These are phyloP conservation scores for Monosiga brevicollis DNA, from an alignment of 78 protist genomes.

Conservation along the genomic window DNA sequence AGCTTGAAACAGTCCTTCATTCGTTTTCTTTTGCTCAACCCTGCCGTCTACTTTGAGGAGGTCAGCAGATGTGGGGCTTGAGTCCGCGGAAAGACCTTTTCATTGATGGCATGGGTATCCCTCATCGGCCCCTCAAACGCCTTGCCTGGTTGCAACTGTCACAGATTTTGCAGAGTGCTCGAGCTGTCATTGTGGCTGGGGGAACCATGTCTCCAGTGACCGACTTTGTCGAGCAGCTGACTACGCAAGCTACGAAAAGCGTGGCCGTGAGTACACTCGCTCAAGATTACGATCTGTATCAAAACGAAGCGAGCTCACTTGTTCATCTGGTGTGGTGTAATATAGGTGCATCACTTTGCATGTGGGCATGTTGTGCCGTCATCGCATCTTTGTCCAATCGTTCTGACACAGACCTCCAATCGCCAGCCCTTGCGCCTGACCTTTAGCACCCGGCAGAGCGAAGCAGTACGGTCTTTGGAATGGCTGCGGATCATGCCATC, in stretches of 20 bases:
- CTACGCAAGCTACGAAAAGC: background rate
- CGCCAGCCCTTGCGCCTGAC: constrained; percentile 32
- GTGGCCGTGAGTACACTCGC: too few relatives aligned
- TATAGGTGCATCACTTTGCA: too few relatives aligned
- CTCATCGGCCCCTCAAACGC: too few relatives aligned
- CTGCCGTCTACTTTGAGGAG: constrained; percentile 21
- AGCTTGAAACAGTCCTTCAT: background rate
- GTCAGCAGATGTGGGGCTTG: too few relatives aligned
- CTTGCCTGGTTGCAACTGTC: too few relatives aligned
- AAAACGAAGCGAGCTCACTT: too few relatives aligned
- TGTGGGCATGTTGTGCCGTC: constrained; percentile 66
- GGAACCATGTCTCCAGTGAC: background rate
- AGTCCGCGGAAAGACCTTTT: too few relatives aligned
- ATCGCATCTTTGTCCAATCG: constrained; percentile 17
- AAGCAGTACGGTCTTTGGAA: background rate
- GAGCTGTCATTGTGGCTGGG: background rate
- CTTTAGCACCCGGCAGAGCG: background rate
- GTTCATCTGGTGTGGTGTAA: too few relatives aligned
- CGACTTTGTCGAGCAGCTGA: background rate
- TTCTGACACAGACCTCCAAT: constrained; percentile 24
- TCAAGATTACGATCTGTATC: too few relatives aligned
- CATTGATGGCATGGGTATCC: too few relatives aligned
- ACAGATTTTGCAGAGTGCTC: background rate
- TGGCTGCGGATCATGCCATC: background rate
- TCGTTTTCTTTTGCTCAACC: constrained; percentile 19